These are phyloP conservation scores for Dothistroma septosporum DNA, from an alignment of 2,329 filamentous ascomycete genomes.

Conservation along the genomic window DNA sequence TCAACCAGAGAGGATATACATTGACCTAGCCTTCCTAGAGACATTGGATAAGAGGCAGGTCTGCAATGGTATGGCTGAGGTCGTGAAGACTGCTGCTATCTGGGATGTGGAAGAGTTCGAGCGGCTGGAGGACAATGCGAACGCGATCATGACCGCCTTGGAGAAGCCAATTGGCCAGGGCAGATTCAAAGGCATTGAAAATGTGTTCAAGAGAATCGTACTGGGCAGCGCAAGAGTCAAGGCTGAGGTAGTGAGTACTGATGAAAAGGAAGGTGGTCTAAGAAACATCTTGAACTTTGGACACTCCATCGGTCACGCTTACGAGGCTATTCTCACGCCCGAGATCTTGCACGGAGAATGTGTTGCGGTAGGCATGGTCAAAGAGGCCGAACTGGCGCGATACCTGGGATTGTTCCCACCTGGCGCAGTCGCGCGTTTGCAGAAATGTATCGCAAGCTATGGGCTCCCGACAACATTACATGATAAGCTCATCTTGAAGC, in stretches of 20 bases:
- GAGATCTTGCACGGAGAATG: slow-evolving; percentile 94
- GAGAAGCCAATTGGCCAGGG: slow-evolving; percentile 53
- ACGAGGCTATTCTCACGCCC: slow-evolving; percentile 90
- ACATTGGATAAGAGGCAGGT: slow-evolving; percentile 88
- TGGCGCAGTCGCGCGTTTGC: slow-evolving; percentile 80
- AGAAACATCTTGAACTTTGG: slow-evolving; percentile 96
- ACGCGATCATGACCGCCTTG: slow-evolving; percentile 68
- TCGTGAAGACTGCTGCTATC: slow-evolving; percentile 81
- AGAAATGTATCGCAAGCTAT: slow-evolving; percentile 93
- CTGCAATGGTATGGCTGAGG: slow-evolving; percentile 98
- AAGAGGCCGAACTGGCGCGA: slow-evolving; percentile 89
- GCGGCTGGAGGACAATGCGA: slow-evolving; percentile 74
- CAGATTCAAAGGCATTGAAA: slow-evolving; percentile 64
- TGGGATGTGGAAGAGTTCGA: slow-evolving; percentile 87
- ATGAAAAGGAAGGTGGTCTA: slow-evolving; percentile 90
- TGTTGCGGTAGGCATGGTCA: slow-evolving; percentile 97
- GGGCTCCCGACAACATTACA: slow-evolving; percentile 79
- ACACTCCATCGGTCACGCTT: slow-evolving; percentile 95
- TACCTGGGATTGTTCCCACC: slow-evolving; percentile 81
- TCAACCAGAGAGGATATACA: slow-evolving; percentile 91
- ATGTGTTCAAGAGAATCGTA: slow-evolving; percentile 59
- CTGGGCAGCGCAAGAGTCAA: slow-evolving; percentile 89
- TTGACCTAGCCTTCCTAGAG: slow-evolving; percentile 87
- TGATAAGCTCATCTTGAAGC: slow-evolving; percentile 77
- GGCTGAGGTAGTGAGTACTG: slow-evolving; percentile 86